phyloP scores from a whole-genome alignment of 2,329 filamentous ascomycete species.

The Monilinia fructigena region DNA sequence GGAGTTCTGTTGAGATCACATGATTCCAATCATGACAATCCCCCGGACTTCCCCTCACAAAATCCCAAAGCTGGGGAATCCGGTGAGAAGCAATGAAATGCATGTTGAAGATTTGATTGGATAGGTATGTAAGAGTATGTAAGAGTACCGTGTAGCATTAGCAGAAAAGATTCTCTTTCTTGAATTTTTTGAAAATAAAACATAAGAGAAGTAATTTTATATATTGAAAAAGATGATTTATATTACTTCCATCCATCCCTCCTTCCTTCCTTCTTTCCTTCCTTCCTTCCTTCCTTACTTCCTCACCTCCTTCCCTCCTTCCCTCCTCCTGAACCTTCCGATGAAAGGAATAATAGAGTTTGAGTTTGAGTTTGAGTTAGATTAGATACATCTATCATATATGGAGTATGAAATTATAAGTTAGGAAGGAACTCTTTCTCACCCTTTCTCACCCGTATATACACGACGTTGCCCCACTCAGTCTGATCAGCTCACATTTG shows the following conservation, averaged over 20 bases:
- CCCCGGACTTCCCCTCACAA: conserved; percentile 20
- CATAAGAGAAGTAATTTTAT: not conserved
- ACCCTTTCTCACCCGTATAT: not conserved
- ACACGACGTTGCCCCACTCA: conserved; percentile 13
- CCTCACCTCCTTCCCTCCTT: not conserved
- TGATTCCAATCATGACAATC: not conserved
- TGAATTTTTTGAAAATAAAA: too few species aligned
- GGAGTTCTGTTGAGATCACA: conserved; percentile 16
- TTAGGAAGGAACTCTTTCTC: not conserved
- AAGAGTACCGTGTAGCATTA: not conserved
- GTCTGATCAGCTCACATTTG: too few species aligned
- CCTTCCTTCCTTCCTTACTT: too few species aligned
- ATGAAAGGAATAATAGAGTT: not conserved
- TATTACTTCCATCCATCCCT: not conserved
- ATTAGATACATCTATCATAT: not conserved
- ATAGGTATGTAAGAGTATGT: not conserved
- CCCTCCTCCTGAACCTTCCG: conserved; percentile 9
- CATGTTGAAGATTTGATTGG: not conserved
- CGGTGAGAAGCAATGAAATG: conserved; percentile 1
- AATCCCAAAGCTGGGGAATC: not conserved
- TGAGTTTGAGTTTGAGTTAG: not conserved
- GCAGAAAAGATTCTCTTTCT: too few species aligned
- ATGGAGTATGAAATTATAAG: too few species aligned
- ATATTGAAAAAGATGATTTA: not conserved
- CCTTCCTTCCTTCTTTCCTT: too few species aligned